Conservation (phyloP, 257 asterid species). For the Capsicum baccatum region DNA sequence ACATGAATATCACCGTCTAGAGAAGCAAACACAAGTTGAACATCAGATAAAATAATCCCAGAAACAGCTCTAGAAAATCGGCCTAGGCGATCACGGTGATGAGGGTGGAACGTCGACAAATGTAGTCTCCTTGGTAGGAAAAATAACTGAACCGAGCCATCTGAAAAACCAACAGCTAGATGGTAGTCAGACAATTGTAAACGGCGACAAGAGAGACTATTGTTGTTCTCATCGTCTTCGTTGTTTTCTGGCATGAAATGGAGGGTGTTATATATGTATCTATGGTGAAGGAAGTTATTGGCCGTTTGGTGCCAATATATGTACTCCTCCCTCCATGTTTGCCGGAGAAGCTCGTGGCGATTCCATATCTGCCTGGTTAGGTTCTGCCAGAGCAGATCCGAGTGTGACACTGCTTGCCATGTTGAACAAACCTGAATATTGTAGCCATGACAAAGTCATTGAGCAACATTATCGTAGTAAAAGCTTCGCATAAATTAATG, state of each 20-base stretch:
- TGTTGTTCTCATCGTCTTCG: slow-evolving; percentile 40
- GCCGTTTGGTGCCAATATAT: slow-evolving; percentile 70
- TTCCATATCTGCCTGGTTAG: slow-evolving; percentile 69
- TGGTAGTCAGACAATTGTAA: slow-evolving; percentile 70
- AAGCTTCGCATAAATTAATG: background rate
- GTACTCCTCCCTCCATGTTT: slow-evolving; percentile 86
- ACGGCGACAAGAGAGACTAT: slow-evolving; percentile 62
- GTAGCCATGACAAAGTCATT: slow-evolving; percentile 11
- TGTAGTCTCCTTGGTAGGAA: slow-evolving; percentile 52
- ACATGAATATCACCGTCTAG: slow-evolving; percentile 76
- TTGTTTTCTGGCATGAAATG: slow-evolving; percentile 46
- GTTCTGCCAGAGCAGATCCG: slow-evolving; percentile 83
- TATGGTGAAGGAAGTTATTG: slow-evolving; percentile 53
- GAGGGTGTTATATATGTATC: slow-evolving; percentile 52
- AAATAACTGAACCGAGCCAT: slow-evolving; percentile 73
- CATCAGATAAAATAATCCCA: slow-evolving; percentile 59
- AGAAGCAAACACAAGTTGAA: slow-evolving; percentile 60
- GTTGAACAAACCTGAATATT: slow-evolving; percentile 78
- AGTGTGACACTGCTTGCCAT: slow-evolving; percentile 81
- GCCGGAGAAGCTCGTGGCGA: slow-evolving; percentile 39
- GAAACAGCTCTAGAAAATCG: slow-evolving; percentile 67
- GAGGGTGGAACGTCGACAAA: slow-evolving; percentile 63
- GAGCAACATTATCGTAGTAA: background rate
- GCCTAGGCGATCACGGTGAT: slow-evolving; percentile 66
- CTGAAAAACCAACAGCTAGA: slow-evolving; percentile 82